Evolutionary conservation across 2,329 filamentous ascomycete genomes (phyloP).

Genomic region (Cylindrodendrum hubeiense): DNA sequence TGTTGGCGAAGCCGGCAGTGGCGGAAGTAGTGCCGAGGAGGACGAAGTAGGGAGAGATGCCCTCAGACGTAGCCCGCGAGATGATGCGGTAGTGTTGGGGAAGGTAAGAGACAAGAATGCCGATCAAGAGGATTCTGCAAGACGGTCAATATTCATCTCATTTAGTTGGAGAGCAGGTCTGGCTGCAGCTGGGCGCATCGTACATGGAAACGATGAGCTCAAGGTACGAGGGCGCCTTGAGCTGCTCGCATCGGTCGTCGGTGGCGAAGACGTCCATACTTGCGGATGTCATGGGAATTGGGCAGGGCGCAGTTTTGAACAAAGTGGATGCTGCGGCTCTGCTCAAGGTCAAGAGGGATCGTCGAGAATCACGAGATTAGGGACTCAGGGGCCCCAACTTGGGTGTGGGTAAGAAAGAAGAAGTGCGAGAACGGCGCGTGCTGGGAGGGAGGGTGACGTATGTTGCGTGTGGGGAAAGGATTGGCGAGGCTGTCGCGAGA

Average conservation of each 20-base stretch:
- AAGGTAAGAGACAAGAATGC: constrained; percentile 92
- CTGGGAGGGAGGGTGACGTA: constrained; percentile 43
- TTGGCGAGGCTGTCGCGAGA: constrained; percentile 40
- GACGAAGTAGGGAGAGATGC: constrained; percentile 95
- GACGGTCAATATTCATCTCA: constrained; percentile 11
- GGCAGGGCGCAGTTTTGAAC: constrained; percentile 5
- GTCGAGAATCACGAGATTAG: constrained; percentile 39
- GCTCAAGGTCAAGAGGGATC: constrained; percentile 26
- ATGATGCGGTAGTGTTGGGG: constrained; percentile 96
- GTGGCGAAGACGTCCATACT: constrained; percentile 45
- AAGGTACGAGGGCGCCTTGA: constrained; percentile 65
- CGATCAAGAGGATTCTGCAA: constrained; percentile 79
- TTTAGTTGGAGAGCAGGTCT: background rate
- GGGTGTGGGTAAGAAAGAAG: constrained; percentile 24
- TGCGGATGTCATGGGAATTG: constrained; percentile 9
- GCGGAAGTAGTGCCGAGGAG: constrained; percentile 93
- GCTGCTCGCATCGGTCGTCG: constrained; percentile 59
- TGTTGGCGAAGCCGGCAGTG: constrained; percentile 91
- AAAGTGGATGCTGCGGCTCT: constrained; percentile 26
- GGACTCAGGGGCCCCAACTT: constrained; percentile 31
- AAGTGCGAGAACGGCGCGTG: constrained; percentile 29
- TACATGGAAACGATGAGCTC: constrained; percentile 70
- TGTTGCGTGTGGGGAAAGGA: constrained; percentile 34
- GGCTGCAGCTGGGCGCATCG: constrained; percentile 31
- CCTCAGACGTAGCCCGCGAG: constrained; percentile 85